Conservation (phyloP, 306 rosid genomes). For the Cyamopsis tetragonoloba region DNA sequence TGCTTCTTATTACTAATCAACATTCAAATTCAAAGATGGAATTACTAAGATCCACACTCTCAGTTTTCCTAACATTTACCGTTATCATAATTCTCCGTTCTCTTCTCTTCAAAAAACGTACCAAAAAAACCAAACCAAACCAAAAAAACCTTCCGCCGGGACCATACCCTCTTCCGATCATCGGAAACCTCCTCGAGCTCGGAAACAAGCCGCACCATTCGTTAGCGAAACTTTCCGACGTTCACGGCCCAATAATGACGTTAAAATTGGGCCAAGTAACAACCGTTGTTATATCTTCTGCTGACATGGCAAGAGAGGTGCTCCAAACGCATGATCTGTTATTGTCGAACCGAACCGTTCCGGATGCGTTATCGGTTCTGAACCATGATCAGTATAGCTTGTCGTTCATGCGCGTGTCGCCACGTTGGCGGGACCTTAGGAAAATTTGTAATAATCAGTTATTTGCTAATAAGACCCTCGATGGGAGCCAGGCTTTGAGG, state of each 20-base stretch:
- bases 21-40: too few relatives aligned
- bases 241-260: slow-evolving; percentile 28
- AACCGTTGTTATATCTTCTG: slow-evolving; percentile 6
- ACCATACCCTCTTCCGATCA: slow-evolving; percentile 30
- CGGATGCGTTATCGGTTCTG: slow-evolving; percentile 1
- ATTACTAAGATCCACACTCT: neutral
- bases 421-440: slow-evolving; percentile 20
- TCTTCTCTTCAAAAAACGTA: neutral
- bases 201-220: slow-evolving; percentile 28
- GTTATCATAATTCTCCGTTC: neutral
- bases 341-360: slow-evolving; percentile 14
- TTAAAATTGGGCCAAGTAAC: slow-evolving; percentile 17
- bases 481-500: slow-evolving; percentile 17
- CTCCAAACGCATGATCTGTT: slow-evolving; percentile 29
- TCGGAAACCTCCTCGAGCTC: neutral
- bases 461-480: slow-evolving; percentile 33
- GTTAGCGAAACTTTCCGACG: neutral
- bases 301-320: slow-evolving; percentile 32
- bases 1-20: too few relatives aligned
- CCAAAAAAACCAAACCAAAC: neutral
- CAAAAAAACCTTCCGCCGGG: slow-evolving; percentile 47
- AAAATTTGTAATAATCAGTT: slow-evolving; percentile 29
- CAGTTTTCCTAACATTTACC: neutral
- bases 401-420: slow-evolving; percentile 28
- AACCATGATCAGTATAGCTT: slow-evolving; percentile 20